A percentile compares a stretch with the other conserved stretches of the same genome.
These are phyloP conservation scores for Chrysosporium keratinophilum DNA, from an alignment of 2,329 filamentous ascomycete genomes.

Conservation along the genomic window DNA sequence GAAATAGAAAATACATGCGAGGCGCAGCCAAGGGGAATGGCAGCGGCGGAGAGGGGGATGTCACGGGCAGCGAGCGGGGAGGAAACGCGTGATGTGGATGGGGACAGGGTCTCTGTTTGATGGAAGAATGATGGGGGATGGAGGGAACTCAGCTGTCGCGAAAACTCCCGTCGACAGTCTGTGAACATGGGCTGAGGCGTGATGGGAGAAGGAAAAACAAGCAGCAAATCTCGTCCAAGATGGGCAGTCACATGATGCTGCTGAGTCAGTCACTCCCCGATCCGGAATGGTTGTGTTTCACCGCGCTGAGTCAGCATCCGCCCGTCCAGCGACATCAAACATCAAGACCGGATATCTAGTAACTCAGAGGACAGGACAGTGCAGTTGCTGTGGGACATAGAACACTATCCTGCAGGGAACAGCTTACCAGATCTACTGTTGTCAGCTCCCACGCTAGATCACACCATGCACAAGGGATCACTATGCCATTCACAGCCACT, in stretches of 20 bases:
- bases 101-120: slow-evolving; percentile 27
- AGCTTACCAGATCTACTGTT: too few relatives aligned
- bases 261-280: background rate
- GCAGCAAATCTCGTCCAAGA: slow-evolving; percentile 9
- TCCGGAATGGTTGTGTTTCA: background rate
- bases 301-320: background rate
- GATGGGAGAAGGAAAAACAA: slow-evolving; percentile 9
- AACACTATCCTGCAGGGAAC: too few relatives aligned
- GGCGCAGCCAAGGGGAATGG: slow-evolving; percentile 15
- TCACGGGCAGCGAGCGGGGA: slow-evolving; percentile 18
- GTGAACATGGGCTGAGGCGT: slow-evolving; percentile 9
- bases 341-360: too few relatives aligned
- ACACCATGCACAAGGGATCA: too few relatives aligned
- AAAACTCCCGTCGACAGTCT: slow-evolving; percentile 11
- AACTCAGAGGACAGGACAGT: too few relatives aligned
- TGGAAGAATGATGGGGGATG: slow-evolving; percentile 33
- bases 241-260: slow-evolving; percentile 5
- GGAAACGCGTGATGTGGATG: slow-evolving; percentile 25
- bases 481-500: too few relatives aligned
- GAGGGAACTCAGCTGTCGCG: slow-evolving; percentile 30
- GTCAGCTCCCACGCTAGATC: too few relatives aligned
- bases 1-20: slow-evolving; percentile 18
- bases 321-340: background rate
- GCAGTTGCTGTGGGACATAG: too few relatives aligned
- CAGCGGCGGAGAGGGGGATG: slow-evolving; percentile 19